phyloP scores from a whole-genome alignment of 495 filamentous ascomycete species.

The Monascus purpureus region DNA sequence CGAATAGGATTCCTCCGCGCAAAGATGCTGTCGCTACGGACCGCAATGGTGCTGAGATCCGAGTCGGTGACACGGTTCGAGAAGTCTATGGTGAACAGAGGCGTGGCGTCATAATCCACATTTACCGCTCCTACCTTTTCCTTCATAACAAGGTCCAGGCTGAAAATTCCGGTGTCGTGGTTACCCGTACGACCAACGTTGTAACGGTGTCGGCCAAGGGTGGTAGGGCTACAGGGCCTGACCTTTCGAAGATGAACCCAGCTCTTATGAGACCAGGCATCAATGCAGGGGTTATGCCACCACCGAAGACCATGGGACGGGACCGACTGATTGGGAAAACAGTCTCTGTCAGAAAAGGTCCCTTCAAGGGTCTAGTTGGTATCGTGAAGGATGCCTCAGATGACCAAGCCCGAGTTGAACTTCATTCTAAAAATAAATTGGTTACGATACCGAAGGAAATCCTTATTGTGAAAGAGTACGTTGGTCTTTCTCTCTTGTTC shows the following conservation, averaged over 20 bases:
- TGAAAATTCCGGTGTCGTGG: constrained; percentile 84
- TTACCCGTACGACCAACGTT: constrained; percentile 73
- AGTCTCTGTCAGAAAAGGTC: constrained; percentile 67
- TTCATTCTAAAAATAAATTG: constrained; percentile 82
- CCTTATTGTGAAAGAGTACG: constrained; percentile 68
- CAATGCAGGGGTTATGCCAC: constrained; percentile 46
- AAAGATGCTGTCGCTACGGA: constrained; percentile 82
- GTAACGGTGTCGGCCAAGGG: constrained; percentile 85
- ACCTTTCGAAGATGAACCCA: constrained; percentile 87
- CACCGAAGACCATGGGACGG: constrained; percentile 63
- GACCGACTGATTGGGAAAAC: constrained; percentile 87
- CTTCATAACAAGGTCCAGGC: constrained; percentile 67
- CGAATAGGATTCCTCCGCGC: constrained; percentile 68
- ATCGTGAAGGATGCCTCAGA: constrained; percentile 91
- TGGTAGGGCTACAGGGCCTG: constrained; percentile 55
- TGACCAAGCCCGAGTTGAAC: constrained; percentile 69
- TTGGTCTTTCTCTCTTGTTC: constrained; percentile 4
- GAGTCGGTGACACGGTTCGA: constrained; percentile 79
- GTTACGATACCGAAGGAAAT: constrained; percentile 67
- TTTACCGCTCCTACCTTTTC: constrained; percentile 81
- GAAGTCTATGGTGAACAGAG: constrained; percentile 76
- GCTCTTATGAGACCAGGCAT: constrained; percentile 54
- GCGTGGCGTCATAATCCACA: constrained; percentile 79
- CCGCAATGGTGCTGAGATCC: constrained; percentile 84
- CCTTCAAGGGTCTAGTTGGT: constrained; percentile 84